Base-by-base conservation (phyloP, 2,329 filamentous ascomycete species). In the Plenodomus biglobosus region DNA sequence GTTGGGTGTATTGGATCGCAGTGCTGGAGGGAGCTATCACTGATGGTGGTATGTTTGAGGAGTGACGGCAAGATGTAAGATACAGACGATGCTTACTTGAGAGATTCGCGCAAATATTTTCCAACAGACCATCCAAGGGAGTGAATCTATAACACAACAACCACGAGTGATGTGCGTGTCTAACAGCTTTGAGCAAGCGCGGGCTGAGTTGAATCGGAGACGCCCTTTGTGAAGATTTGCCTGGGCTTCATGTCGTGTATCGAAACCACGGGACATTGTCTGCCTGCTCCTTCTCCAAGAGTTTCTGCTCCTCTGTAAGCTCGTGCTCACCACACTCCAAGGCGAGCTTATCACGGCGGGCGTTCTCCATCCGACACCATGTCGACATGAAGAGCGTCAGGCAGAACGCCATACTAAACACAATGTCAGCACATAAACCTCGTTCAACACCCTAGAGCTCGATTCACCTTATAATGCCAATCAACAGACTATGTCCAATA, bases 291-390 rank as follows among this genome's bases (percentile, higher is more conserved):
- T 75, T 69, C 72, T 85, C 80, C 11, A 72, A 40, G 18, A 69
- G 41, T 71, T 76, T 80, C 73, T 84, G 80, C 54, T 80, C 79
- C 36, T 75, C 67, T 2, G 78, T 81, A 67, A 82, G 80, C 48
- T 78, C 73, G 42, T 73, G 69, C 2, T 46, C 40, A 8, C 55
- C 75, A 10, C 72, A 68, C 66, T 81, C 77, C 62, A 76, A 71
- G 3, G 58, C 52, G 44, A 75, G 60, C 37, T 67, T 65, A 18
- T 84, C 80, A 13, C 83, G 75, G 40, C 80, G 75, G 3, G 71
- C 68, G 52, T 85, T 85, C 73, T 85, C 82, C 36, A 73, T 67
- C 35, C 78, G 74, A 20, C 82, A 77, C 69, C 83, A 85, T 21
- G 76, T 64, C 17, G 79, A 81, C 82, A 85, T 85, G 59, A 79